Base-by-base conservation (phyloP, 2,329 filamentous ascomycete species). In the Alternaria incomplexa region DNA sequence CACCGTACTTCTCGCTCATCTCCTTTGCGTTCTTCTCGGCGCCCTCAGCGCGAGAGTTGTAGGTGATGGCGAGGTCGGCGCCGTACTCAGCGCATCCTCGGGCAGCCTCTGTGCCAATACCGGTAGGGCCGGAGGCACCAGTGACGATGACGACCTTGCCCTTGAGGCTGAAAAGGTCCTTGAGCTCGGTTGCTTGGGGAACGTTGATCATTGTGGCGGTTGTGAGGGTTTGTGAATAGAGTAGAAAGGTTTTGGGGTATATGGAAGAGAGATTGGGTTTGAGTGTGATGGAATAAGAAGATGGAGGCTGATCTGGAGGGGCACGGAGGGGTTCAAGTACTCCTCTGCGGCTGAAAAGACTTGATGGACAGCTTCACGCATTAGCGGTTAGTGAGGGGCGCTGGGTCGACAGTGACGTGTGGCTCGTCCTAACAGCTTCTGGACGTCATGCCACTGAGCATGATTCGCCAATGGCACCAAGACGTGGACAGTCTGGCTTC, bases 91-190 rank as follows among this genome's bases (percentile, higher is more conserved):
- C 88, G 75, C 85, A 88, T 69, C 87, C 88, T 54, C 88, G 87
- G 53, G 88, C 88, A 63, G 88, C 88, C 78, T 90, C 88, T 63
- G 89, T 89, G 63, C 89, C 89, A 83, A 91, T 90, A 58, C 89
- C 89, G 63, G 87, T 88, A 59, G 91, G 86, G 10, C 88, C 89
- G 46, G 85, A 86, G 62, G 83, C 83, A 73, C 83, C 83, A 57
- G 83, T 85, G 70, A 85, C 81, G 72, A 85, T 77, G 77, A 84
- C 82, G 75, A 84, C 82, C 80, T 85, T 85, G 77, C 83, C 83
- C 82, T 85, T 85, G 68, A 85, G 79, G 80, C 76, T 81, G 72
- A 85, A 78, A 69, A 86, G 81, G 75, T 86, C 90, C 67, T 84
- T 79, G 71, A 92, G 85, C 71, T 82, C 83, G 67, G 83, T 82